Evolutionary conservation across 768 basidiomycete species (phyloP).

Genomic region (Sarcodon sp.): DNA sequence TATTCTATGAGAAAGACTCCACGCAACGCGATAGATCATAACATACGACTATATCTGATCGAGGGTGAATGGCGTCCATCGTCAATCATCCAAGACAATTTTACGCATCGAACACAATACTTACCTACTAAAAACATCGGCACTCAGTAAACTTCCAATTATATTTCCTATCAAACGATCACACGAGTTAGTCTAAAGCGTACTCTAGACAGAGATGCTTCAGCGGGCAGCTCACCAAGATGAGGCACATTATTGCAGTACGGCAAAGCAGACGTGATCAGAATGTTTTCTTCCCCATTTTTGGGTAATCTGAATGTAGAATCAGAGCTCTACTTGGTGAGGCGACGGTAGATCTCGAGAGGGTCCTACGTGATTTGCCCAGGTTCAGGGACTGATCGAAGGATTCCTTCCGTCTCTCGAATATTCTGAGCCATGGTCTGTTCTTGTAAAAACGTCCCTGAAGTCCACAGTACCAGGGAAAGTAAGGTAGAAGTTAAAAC

Average conservation of each 20-base stretch:
- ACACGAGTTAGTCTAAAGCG: neutral
- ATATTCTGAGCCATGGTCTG: slow-evolving; percentile 24
- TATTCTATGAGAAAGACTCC: neutral
- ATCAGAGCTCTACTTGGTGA: neutral
- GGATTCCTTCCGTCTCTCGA: slow-evolving; percentile 26
- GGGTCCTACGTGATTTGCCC: slow-evolving; percentile 29
- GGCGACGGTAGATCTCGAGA: neutral
- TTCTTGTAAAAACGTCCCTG: too few species aligned
- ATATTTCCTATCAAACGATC: slow-evolving; percentile 48
- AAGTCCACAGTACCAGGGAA: too few species aligned
- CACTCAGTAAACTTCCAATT: slow-evolving; percentile 92
- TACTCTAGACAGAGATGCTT: slow-evolving; percentile 1
- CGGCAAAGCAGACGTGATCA: slow-evolving; percentile 92
- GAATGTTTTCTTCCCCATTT: slow-evolving; percentile 74
- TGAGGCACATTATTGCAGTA: slow-evolving; percentile 98
- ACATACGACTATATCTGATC: slow-evolving; percentile 15
- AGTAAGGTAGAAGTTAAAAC: too few species aligned
- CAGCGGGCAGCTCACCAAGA: slow-evolving; percentile 44
- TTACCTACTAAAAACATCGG: slow-evolving; percentile 91
- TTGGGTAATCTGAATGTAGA: slow-evolving; percentile 47
- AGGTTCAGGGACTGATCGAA: slow-evolving; percentile 28
- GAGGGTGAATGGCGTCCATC: too few species aligned
- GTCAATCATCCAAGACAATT: too few species aligned
- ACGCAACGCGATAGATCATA: neutral
- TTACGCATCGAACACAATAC: slow-evolving; percentile 12